These are phyloP conservation scores for Termitomyces sp. DNA, from an alignment of 768 basidiomycete species.

Conservation along the genomic window DNA sequence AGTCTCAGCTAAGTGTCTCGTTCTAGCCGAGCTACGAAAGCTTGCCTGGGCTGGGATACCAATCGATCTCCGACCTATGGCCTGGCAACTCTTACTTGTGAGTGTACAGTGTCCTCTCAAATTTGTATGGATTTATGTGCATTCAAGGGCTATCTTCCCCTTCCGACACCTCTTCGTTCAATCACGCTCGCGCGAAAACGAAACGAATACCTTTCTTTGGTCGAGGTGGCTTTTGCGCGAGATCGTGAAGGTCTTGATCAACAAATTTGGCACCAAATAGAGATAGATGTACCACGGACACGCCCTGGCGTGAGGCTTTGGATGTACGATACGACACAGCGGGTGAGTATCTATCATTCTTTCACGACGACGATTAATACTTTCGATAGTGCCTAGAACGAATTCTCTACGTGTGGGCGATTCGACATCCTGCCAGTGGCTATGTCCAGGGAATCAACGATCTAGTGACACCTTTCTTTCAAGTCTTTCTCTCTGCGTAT, in stretches of 20 bases:
- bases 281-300: constrained; percentile 96
- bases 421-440: constrained; percentile 95
- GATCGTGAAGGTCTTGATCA: constrained; percentile 86
- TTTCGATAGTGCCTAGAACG: constrained; percentile 76
- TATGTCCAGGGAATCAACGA: constrained; percentile 99
- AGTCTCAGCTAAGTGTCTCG: neutral
- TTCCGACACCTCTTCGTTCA: constrained; percentile 69
- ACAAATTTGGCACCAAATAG: constrained; percentile 99
- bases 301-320: constrained; percentile 87
- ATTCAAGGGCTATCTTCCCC: constrained; percentile 83
- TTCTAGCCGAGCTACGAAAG: constrained; percentile 74
- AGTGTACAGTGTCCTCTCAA: constrained; percentile 22
- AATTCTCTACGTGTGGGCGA: constrained; percentile 98
- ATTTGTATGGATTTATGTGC: constrained; percentile 1
- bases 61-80: constrained; percentile 77
- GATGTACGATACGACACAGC: constrained; percentile 86
- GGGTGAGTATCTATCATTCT: constrained; percentile 44
- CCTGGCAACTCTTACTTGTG: constrained; percentile 92
- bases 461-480: constrained; percentile 95
- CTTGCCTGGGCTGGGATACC: constrained; percentile 96
- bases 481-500: constrained; percentile 93
- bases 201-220: constrained; percentile 85
- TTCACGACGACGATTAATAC: constrained; percentile 9
- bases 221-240: constrained; percentile 83
- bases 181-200: constrained; percentile 84